A percentile compares a stretch with the other conserved stretches of the same genome.
phyloP scores from a whole-genome alignment of 345 rosid genomes.

The Conringia planisiliqua region DNA sequence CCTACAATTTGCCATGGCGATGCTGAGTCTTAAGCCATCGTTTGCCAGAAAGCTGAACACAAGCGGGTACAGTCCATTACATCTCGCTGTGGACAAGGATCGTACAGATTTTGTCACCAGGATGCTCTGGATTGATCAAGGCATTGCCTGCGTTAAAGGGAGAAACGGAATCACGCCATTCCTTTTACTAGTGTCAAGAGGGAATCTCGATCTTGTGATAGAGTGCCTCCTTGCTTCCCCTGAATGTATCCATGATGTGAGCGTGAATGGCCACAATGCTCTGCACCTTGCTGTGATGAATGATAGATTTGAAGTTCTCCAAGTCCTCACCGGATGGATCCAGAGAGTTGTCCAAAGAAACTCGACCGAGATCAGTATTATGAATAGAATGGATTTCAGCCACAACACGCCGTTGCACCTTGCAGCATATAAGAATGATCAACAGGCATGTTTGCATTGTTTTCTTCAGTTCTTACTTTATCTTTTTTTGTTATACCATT shows the following conservation, averaged over 20 bases:
- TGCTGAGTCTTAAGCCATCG: constrained; percentile 36
- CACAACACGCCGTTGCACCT: constrained; percentile 26
- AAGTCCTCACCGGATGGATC: constrained; percentile 27
- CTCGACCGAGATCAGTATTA: background rate
- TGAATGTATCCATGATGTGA: constrained; percentile 19
- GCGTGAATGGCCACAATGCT: background rate
- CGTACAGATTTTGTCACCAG: background rate
- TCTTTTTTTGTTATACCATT: background rate
- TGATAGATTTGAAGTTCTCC: constrained; percentile 23
- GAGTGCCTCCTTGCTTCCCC: constrained; percentile 9
- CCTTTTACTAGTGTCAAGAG: constrained; percentile 9
- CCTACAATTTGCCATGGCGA: constrained; percentile 18
- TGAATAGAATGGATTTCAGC: background rate
- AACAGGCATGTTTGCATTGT: constrained; percentile 3
- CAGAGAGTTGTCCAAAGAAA: background rate
- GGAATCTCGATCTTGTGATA: background rate
- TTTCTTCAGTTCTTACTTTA: background rate
- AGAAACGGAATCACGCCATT: constrained; percentile 25
- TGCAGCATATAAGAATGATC: constrained; percentile 26
- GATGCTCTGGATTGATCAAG: background rate
- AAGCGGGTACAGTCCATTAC: constrained; percentile 35
- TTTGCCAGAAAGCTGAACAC: constrained; percentile 34
- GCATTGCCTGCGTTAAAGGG: constrained; percentile 6
- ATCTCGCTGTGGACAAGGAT: constrained; percentile 28
- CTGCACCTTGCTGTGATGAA: constrained; percentile 26